Percentiles rank a stretch among this genome's conserved stretches.
These are phyloP conservation scores for Backusella psychrophila DNA, from an alignment of 192 early-diverging fungal genomes.

Conservation along the genomic window DNA sequence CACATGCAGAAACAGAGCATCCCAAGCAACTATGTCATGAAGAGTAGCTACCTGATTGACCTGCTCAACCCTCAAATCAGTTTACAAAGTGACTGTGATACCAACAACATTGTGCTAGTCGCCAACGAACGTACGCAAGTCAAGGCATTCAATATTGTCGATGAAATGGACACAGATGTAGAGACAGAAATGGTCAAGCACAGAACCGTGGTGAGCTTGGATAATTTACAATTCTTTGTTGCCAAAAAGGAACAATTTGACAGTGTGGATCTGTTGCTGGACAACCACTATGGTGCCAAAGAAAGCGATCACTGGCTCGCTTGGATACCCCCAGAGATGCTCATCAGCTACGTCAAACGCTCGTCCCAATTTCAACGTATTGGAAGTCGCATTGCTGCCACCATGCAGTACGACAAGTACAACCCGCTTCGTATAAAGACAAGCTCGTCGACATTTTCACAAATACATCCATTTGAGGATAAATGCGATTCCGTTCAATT, in stretches of 20 bases:
- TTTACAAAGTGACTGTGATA: constrained; percentile 54
- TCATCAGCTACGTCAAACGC: constrained; percentile 49
- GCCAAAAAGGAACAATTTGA: constrained; percentile 45
- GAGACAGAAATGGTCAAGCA: constrained; percentile 55
- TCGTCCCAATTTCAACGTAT: constrained; percentile 55
- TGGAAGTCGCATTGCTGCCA: constrained; percentile 53
- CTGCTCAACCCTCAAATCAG: constrained; percentile 74
- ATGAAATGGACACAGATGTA: constrained; percentile 40
- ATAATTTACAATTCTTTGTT: constrained; percentile 67
- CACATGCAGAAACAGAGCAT: constrained; percentile 48
- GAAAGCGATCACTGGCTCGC: constrained; percentile 54
- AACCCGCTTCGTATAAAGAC: constrained; percentile 67
- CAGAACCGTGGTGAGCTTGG: constrained; percentile 57
- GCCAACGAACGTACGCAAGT: constrained; percentile 59
- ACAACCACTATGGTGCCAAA: constrained; percentile 47
- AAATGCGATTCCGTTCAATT: constrained; percentile 65
- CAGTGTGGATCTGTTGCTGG: constrained; percentile 37
- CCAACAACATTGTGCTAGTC: constrained; percentile 51
- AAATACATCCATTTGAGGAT: constrained; percentile 49
- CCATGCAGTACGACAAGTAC: constrained; percentile 60
- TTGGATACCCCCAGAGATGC: constrained; percentile 72
- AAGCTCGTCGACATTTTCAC: constrained; percentile 13
- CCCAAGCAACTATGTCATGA: constrained; percentile 49
- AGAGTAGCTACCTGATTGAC: constrained; percentile 57
- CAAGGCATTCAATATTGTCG: constrained; percentile 55